Evolutionary conservation across 2,329 filamentous ascomycete species (phyloP).

Genomic region (Ambrosiella xylebori): DNA sequence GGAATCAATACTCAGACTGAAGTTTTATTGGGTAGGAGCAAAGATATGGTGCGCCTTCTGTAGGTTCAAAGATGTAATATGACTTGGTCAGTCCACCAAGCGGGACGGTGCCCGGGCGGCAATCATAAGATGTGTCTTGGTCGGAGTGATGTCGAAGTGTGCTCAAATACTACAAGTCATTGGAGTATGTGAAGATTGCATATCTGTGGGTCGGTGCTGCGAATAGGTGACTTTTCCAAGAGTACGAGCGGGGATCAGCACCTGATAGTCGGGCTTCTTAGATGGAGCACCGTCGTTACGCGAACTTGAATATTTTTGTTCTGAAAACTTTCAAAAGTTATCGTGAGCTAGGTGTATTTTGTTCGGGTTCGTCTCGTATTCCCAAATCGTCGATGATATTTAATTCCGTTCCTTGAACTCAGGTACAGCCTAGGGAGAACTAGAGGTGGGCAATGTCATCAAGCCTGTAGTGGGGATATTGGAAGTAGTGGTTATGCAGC

Average conservation of each 20-base stretch:
- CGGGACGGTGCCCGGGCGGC: constrained; percentile 13
- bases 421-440: not conserved
- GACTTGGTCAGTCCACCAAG: constrained; percentile 13
- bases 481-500: not conserved
- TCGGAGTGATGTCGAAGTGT: not conserved
- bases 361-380: no score
- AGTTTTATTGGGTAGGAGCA: not conserved
- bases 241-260: not conserved
- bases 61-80: constrained; percentile 4
- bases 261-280: not conserved
- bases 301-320: no score
- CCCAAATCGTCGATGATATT: no score
- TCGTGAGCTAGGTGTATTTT: no score
- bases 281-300: no score
- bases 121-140: constrained; percentile 11
- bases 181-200: not conserved
- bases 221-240: not conserved
- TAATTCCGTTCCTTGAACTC: no score
- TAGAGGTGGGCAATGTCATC: not conserved
- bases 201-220: not conserved
- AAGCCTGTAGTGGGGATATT: not conserved
- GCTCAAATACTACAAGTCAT: not conserved
- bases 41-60: not conserved
- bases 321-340: no score
- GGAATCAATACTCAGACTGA: not conserved